A percentile compares a stretch with the other conserved stretches of the same genome.
These are phyloP conservation scores for Gnomoniopsis sp. DNA, from an alignment of 2,329 filamentous ascomycete species.

Conservation along the genomic window DNA sequence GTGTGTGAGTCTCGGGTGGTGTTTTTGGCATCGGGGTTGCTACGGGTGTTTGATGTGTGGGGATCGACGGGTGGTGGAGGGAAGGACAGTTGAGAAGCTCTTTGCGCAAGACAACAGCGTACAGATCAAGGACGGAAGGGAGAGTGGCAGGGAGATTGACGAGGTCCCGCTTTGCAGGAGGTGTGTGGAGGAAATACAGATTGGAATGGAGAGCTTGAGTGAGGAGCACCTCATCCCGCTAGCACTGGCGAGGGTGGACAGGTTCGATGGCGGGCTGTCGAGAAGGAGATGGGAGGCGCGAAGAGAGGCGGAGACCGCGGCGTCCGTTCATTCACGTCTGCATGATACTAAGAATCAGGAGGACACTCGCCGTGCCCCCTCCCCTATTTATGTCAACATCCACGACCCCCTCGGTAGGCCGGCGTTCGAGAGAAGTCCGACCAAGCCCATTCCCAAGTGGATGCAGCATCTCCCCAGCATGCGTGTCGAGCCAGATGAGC, in stretches of 20 bases:
- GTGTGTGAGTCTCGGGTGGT: slow-evolving; percentile 57
- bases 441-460: slow-evolving; percentile 49
- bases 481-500: neutral
- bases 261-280: slow-evolving; percentile 44
- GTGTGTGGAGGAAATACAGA: slow-evolving; percentile 40
- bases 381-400: slow-evolving; percentile 47
- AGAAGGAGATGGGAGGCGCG: slow-evolving; percentile 39
- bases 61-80: slow-evolving; percentile 34
- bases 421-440: slow-evolving; percentile 44
- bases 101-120: slow-evolving; percentile 19
- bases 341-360: too few relatives aligned
- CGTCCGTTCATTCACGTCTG: neutral
- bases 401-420: slow-evolving; percentile 44
- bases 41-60: slow-evolving; percentile 56
- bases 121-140: slow-evolving; percentile 16
- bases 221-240: slow-evolving; percentile 33
- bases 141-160: slow-evolving; percentile 37
- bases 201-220: slow-evolving; percentile 33
- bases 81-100: slow-evolving; percentile 32
- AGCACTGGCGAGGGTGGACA: slow-evolving; percentile 41
- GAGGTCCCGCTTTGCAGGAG: slow-evolving; percentile 47
- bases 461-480: slow-evolving; percentile 34
- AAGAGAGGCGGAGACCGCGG: neutral
- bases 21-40: slow-evolving; percentile 56
- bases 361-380: slow-evolving; percentile 2